phyloP scores from a whole-genome alignment of 2,329 filamentous ascomycete species.

The Diaporthe vexans region DNA sequence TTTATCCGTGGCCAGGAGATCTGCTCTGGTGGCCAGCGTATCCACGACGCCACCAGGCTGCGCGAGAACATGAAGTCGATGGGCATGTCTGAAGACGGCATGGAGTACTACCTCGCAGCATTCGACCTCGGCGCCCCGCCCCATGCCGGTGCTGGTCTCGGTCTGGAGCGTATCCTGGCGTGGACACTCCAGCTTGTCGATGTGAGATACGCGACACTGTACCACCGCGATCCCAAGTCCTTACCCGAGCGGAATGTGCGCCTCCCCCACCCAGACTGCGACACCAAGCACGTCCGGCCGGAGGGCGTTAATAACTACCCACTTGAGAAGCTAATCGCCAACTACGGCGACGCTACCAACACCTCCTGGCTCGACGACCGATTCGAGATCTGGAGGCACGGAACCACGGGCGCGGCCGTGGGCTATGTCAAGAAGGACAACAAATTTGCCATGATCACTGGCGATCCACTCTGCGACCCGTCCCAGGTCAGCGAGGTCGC shows the following conservation, averaged over 20 bases:
- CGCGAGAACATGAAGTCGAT: slow-evolving; percentile 81
- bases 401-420: slow-evolving; percentile 83
- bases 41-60: slow-evolving; percentile 83
- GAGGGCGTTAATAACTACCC: slow-evolving; percentile 59
- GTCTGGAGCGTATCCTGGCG: slow-evolving; percentile 89
- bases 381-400: slow-evolving; percentile 89
- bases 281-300: slow-evolving; percentile 70
- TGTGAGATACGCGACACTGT: slow-evolving; percentile 88
- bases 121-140: slow-evolving; percentile 92
- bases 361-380: slow-evolving; percentile 94
- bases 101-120: slow-evolving; percentile 91
- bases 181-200: slow-evolving; percentile 89
- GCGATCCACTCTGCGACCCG: slow-evolving; percentile 87
- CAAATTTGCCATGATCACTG: slow-evolving; percentile 86
- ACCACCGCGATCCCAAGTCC: slow-evolving; percentile 90
- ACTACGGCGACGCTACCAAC: slow-evolving; percentile 94
- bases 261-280: slow-evolving; percentile 89
- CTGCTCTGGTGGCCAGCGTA: slow-evolving; percentile 91
- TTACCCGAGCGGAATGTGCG: slow-evolving; percentile 76
- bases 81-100: slow-evolving; percentile 83
- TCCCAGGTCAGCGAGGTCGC: slow-evolving; percentile 83
- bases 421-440: slow-evolving; percentile 82
- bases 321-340: slow-evolving; percentile 89
- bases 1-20: slow-evolving; percentile 96
- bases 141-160: slow-evolving; percentile 91